phyloP scores from a whole-genome alignment of 139 green algal genomes.

The Chlorella sp. region DNA sequence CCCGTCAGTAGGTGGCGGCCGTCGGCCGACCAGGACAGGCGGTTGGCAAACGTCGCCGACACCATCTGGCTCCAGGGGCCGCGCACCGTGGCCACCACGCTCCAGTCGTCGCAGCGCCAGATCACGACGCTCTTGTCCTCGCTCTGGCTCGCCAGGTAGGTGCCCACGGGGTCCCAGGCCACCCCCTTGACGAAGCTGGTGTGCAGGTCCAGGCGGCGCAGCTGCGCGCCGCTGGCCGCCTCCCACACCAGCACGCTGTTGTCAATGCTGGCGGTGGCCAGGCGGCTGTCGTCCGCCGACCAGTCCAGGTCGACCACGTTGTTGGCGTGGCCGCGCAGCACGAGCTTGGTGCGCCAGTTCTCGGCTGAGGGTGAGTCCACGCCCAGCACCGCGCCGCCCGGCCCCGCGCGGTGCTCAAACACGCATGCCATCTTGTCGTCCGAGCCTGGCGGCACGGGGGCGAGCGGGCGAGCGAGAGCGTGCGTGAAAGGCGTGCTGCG shows the following conservation, averaged over 20 bases:
- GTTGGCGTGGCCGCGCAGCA: conserved; percentile 75
- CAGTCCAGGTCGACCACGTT: conserved; percentile 91
- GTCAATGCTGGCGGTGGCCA: conserved; percentile 89
- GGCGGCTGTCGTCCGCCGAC: conserved; percentile 65
- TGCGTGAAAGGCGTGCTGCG: background rate
- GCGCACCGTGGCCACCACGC: conserved; percentile 38
- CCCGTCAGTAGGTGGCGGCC: conserved; percentile 67
- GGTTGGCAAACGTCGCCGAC: conserved; percentile 47
- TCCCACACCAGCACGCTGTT: conserved; percentile 79
- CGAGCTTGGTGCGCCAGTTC: conserved; percentile 75
- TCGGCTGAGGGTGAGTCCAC: conserved; percentile 65
- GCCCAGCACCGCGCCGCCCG: conserved; percentile 37
- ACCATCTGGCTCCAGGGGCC: conserved; percentile 54
- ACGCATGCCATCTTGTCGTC: conserved; percentile 79
- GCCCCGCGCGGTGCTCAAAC: conserved; percentile 65
- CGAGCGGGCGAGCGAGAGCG: background rate
- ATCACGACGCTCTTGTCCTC: conserved; percentile 85
- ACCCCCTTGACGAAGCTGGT: conserved; percentile 93
- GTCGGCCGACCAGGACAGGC: conserved; percentile 71
- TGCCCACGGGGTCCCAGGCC: conserved; percentile 93
- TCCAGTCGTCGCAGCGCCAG: conserved; percentile 80
- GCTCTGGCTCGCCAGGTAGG: conserved; percentile 80
- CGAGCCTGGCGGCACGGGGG: conserved; percentile 43
- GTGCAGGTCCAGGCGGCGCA: conserved; percentile 62
- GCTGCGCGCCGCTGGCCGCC: conserved; percentile 2